These are phyloP conservation scores for Thielaviopsis musarum DNA, from an alignment of 2,329 filamentous ascomycete species.

Conservation along the genomic window DNA sequence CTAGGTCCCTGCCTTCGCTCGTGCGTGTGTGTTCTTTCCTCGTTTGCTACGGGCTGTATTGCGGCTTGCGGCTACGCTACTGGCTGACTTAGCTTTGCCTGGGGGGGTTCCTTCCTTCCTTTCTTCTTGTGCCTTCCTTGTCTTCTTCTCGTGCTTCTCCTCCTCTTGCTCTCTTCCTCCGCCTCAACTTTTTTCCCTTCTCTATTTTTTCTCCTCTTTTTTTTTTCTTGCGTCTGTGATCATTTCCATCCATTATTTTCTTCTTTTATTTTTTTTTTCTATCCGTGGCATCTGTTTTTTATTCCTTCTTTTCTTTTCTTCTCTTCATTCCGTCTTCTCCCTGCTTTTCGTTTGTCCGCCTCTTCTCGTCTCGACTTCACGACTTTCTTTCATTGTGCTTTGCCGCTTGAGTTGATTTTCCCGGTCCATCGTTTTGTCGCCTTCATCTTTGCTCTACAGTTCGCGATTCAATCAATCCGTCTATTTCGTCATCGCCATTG, in stretches of 20 bases:
- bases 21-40: conserved; percentile 15
- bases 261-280: not conserved
- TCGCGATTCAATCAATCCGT: not conserved
- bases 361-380: not conserved
- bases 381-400: not conserved
- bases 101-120: conserved; percentile 17
- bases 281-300: not conserved
- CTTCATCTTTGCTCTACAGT: not conserved
- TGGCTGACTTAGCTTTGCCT: conserved; percentile 15
- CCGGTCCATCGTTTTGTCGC: not conserved
- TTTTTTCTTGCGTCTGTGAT: not conserved
- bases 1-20: not conserved
- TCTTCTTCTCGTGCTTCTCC: conserved; percentile 15
- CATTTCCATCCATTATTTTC: not conserved
- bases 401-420: not conserved
- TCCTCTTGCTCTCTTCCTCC: conserved; percentile 13
- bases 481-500: not conserved
- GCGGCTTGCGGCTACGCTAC: not conserved
- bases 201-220: not conserved
- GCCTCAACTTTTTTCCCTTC: not conserved
- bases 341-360: not conserved
- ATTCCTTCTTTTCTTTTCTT: not conserved
- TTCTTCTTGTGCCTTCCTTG: conserved; percentile 3
- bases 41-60: conserved; percentile 12
- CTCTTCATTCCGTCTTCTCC: not conserved